Conservation (phyloP, 2,329 filamentous ascomycete genomes). For the Cordyceps sp. region DNA sequence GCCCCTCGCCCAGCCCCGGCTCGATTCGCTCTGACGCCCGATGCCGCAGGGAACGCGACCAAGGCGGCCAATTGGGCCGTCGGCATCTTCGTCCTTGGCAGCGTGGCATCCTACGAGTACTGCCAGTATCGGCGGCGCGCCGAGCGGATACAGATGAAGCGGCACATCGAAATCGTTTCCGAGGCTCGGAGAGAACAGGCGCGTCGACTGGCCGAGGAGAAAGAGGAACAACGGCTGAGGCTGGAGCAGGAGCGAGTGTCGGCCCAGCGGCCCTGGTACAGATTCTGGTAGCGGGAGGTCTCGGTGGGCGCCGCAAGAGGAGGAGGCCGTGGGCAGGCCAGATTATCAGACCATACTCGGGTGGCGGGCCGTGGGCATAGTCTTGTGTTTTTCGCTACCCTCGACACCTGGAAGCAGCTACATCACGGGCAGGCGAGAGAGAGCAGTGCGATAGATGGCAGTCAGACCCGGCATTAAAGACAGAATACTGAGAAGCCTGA, state of each 20-base stretch:
- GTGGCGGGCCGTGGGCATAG: too few relatives aligned
- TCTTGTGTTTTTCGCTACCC: too few relatives aligned
- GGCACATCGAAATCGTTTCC: slow-evolving; percentile 52
- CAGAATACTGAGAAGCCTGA: too few relatives aligned
- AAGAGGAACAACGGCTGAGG: slow-evolving; percentile 14
- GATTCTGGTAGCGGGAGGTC: slow-evolving; percentile 28
- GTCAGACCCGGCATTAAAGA: too few relatives aligned
- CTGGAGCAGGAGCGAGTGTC: slow-evolving; percentile 13
- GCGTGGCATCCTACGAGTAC: slow-evolving; percentile 65
- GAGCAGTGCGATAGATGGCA: too few relatives aligned
- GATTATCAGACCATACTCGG: too few relatives aligned
- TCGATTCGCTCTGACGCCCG: not conserved
- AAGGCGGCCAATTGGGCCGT: slow-evolving; percentile 74
- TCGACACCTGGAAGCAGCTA: too few relatives aligned
- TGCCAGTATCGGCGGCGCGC: slow-evolving; percentile 59
- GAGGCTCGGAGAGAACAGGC: slow-evolving; percentile 34
- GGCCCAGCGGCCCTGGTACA: slow-evolving; percentile 33
- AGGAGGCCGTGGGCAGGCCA: too few relatives aligned
- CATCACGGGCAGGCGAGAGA: too few relatives aligned
- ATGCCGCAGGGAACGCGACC: slow-evolving; percentile 11
- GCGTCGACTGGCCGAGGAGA: slow-evolving; percentile 26
- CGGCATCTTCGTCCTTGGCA: slow-evolving; percentile 52
- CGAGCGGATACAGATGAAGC: slow-evolving; percentile 70
- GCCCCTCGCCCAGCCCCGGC: not conserved
- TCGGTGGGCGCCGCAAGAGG: too few relatives aligned